Conservation (phyloP, 2,329 filamentous ascomycete genomes). For the Rhinocladiella mackenziei region DNA sequence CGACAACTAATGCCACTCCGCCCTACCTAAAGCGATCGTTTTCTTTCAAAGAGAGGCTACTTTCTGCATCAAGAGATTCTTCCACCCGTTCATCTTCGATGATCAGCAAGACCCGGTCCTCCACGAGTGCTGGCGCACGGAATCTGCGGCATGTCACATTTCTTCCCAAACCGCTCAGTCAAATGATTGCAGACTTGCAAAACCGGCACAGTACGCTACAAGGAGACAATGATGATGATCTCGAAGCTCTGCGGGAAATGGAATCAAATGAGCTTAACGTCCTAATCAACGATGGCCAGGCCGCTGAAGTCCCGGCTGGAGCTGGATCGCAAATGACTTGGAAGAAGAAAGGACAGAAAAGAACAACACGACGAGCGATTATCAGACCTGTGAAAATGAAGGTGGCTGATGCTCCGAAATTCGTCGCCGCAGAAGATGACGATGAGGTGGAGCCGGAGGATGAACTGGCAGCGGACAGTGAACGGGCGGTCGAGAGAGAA, state of each 20-base stretch:
- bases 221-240: slow-evolving; percentile 42
- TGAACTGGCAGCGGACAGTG: slow-evolving; percentile 27
- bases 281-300: slow-evolving; percentile 39
- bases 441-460: slow-evolving; percentile 28
- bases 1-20: slow-evolving; percentile 22
- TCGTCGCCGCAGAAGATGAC: slow-evolving; percentile 23
- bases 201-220: slow-evolving; percentile 29
- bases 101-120: slow-evolving; percentile 7
- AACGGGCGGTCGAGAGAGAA: not conserved
- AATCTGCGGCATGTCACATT: slow-evolving; percentile 13
- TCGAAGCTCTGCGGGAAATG: slow-evolving; percentile 43
- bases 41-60: slow-evolving; percentile 29
- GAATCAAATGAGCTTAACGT: slow-evolving; percentile 36
- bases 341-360: slow-evolving; percentile 50
- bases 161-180: slow-evolving; percentile 20
- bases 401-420: slow-evolving; percentile 33
- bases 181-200: slow-evolving; percentile 23
- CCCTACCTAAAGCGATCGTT: slow-evolving; percentile 27
- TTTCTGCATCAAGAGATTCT: slow-evolving; percentile 19
- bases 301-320: slow-evolving; percentile 10
- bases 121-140: slow-evolving; percentile 16
- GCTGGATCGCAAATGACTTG: slow-evolving; percentile 29
- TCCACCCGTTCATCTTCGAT: not conserved
- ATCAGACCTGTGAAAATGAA: slow-evolving; percentile 39
- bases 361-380: slow-evolving; percentile 43